These are phyloP conservation scores for Cercospora janseana DNA, from an alignment of 2,329 filamentous ascomycete genomes.

Conservation along the genomic window DNA sequence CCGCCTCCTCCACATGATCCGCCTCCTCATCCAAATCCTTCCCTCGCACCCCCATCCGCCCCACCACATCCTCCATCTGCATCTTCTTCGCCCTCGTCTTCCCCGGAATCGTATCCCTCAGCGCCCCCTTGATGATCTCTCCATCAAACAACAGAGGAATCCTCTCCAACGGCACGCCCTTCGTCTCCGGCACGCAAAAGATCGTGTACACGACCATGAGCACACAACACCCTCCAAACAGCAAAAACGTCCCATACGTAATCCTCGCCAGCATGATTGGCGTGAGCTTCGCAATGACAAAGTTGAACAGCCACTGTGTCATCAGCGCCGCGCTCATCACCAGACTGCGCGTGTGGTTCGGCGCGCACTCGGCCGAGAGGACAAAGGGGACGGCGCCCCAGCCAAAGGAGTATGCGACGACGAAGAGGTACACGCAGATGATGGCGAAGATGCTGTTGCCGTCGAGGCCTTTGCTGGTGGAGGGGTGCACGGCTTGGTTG, in stretches of 20 bases:
- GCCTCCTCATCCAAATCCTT: slow-evolving; percentile 20
- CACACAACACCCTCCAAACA: slow-evolving; percentile 44
- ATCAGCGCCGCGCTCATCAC: slow-evolving; percentile 47
- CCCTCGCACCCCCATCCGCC: slow-evolving; percentile 32
- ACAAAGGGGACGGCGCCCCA: slow-evolving; percentile 50
- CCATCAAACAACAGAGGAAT: slow-evolving; percentile 46
- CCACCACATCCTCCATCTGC: slow-evolving; percentile 32
- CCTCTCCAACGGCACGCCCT: slow-evolving; percentile 44
- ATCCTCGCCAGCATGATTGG: slow-evolving; percentile 46
- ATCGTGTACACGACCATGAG: slow-evolving; percentile 45
- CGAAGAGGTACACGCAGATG: slow-evolving; percentile 53
- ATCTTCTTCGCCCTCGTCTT: slow-evolving; percentile 41
- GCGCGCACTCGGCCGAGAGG: slow-evolving; percentile 40
- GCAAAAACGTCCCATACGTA: slow-evolving; percentile 44
- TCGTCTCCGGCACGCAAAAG: slow-evolving; percentile 47
- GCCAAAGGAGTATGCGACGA: slow-evolving; percentile 48
- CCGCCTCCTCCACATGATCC: slow-evolving; percentile 17
- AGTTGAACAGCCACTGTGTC: slow-evolving; percentile 49
- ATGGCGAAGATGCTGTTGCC: slow-evolving; percentile 56
- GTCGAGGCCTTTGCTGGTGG: slow-evolving; percentile 42
- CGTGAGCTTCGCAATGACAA: slow-evolving; percentile 36
- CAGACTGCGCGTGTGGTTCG: slow-evolving; percentile 40
- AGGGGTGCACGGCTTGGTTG: slow-evolving; percentile 47
- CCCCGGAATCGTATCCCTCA: slow-evolving; percentile 42
- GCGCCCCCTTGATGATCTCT: slow-evolving; percentile 42